Evolutionary conservation across 2,329 filamentous ascomycete genomes (phyloP), one percentile per base, ranked within the genome.

Genomic region (Monosporascus sp.): DNA sequence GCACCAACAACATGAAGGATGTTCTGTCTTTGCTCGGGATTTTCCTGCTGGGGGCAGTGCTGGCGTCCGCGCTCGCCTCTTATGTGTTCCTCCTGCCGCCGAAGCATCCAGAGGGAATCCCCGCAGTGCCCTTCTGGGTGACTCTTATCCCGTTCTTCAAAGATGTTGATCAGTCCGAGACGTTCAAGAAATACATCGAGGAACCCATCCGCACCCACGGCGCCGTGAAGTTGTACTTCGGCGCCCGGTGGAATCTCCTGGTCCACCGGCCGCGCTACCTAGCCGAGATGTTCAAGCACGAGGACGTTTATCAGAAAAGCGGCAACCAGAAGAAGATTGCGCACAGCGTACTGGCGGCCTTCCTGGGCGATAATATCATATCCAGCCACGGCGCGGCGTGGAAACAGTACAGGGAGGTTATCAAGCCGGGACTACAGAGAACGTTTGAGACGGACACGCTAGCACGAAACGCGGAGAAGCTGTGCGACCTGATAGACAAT

Each of bases 141-240:
- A 67, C 72, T 1, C 68, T 77, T 7, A 56, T 76, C 1, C 69
- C 73, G 0, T 67, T 77, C 3, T 67, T 75, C 61, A 65, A 63
- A 44, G 71, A 75, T 48, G 68, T 73, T 20, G 74, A 76, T 52
- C 74, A 77, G 60, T 65, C 69, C 5, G 67, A 74, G 17, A 67
- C 72, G 6, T 76, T 72, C 58, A 60, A 57, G 14, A 54, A 61
- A 49, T 74, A 75, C 58, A 67, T 76, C 44, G 65, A 72, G 38
- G 58, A 64, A 50, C 72, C 72, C 2, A 60, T 74, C 6, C 63
- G 63, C 9, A 63, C 63, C n/a, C 68, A 72, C 46, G 72, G 77
- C 4, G 76, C 75, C 1, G 76, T 78, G 19, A 72, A 76, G 52
- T 64, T 79, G 27, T 79, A 75, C 65, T 78, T 78, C 37, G 76